Evolutionary conservation across 78 protist genomes (phyloP).

Genomic region (Dictyostelium capitatum): DNA sequence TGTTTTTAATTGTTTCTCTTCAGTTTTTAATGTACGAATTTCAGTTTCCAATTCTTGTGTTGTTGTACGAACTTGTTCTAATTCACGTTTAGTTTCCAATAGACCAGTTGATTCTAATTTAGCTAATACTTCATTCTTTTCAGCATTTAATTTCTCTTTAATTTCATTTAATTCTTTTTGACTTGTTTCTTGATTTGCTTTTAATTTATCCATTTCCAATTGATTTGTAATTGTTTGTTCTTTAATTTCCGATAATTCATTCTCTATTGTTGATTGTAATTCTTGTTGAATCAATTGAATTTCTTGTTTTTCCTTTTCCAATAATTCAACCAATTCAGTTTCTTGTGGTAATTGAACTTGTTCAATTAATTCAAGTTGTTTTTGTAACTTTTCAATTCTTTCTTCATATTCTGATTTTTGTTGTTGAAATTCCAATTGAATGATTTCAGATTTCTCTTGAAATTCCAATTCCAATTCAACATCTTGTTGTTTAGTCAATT

Average conservation of each 20-base stretch:
- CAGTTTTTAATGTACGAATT: slow-evolving; percentile 17
- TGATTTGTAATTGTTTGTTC: not conserved
- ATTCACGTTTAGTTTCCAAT: slow-evolving; percentile 18
- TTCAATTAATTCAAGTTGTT: slow-evolving; percentile 17
- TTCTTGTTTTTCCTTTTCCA: slow-evolving; percentile 22
- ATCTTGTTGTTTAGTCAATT: slow-evolving; percentile 1
- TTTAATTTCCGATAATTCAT: not conserved
- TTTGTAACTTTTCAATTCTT: slow-evolving; percentile 29
- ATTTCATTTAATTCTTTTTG: not conserved
- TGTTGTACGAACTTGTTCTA: slow-evolving; percentile 31
- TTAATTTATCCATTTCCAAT: not conserved
- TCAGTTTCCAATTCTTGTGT: not conserved
- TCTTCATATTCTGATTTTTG: slow-evolving; percentile 15
- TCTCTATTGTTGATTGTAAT: not conserved
- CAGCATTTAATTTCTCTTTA: not conserved
- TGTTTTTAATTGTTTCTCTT: slow-evolving; percentile 33
- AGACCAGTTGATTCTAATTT: slow-evolving; percentile 36
- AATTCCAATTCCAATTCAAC: not conserved
- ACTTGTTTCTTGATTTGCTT: not conserved
- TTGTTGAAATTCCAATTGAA: not conserved
- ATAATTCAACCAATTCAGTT: not conserved
- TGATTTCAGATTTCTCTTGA: slow-evolving; percentile 15
- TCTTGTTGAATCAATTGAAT: not conserved
- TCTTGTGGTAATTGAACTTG: slow-evolving; percentile 3
- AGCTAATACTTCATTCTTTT: not conserved